A percentile compares a stretch with the other conserved stretches of the same genome.
Conservation (phyloP, 2,329 filamentous ascomycete genomes). For the Penicillium sp. region DNA sequence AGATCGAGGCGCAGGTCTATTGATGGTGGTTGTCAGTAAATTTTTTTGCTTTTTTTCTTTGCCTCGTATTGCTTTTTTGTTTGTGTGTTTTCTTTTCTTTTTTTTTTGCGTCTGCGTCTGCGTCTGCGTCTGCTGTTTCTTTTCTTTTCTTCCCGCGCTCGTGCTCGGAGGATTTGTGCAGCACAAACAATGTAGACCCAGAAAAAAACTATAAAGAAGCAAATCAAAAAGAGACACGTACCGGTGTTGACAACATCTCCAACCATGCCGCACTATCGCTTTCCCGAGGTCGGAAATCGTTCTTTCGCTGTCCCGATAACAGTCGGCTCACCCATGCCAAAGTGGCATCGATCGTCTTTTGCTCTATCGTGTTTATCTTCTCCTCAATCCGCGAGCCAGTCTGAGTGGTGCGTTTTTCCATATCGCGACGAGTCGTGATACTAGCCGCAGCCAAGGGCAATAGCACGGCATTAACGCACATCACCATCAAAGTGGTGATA, state of each 20-base stretch:
- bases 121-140: too few species aligned
- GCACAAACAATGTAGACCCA: too few species aligned
- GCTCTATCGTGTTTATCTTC: constrained; percentile 76
- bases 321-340: constrained; percentile 77
- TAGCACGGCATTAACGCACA: constrained; percentile 87
- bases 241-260: constrained; percentile 79
- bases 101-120: too few species aligned
- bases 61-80: background rate
- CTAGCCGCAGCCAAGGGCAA: constrained; percentile 88
- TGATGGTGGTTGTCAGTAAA: constrained; percentile 7
- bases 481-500: constrained; percentile 90
- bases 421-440: constrained; percentile 85
- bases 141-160: background rate
- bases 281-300: constrained; percentile 87
- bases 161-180: background rate
- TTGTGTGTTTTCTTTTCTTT: background rate
- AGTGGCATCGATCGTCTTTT: constrained; percentile 73
- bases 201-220: background rate
- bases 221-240: constrained; percentile 33
- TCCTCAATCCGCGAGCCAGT: constrained; percentile 81
- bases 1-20: constrained; percentile 77
- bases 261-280: constrained; percentile 65
- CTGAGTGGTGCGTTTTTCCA: constrained; percentile 79
- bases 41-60: background rate
- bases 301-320: constrained; percentile 79